A percentile compares a stretch with the other conserved stretches of the same genome.
phyloP scores from a whole-genome alignment of 306 rosid genomes.

The cucumber (Cucumis sativus) region Cucumber_9930_V3 NC_026655.2:22047001-22047500 shows the following conservation, averaged over 20 bases:
- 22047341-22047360: constrained; percentile 23
- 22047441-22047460: background rate
- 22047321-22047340: background rate
- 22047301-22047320: background rate
- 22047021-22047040: background rate
- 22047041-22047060: background rate
- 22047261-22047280: background rate
- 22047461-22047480: constrained; percentile 11
- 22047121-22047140: background rate
- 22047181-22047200: background rate
- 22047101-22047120: background rate
- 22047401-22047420: constrained; percentile 2
- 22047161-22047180: background rate
- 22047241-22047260: background rate
- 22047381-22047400: background rate
- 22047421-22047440: background rate
- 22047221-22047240: background rate
- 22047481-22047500: constrained; percentile 17
- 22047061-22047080: background rate
- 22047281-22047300: background rate
- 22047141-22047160: background rate
- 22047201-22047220: background rate
- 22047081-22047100: background rate
- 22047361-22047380: constrained; percentile 9
- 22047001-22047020: background rate